A percentile compares a stretch with the other conserved stretches of the same genome.
Conservation (phyloP, 1,284 basidiomycete species). For the Pholiota adiposa region DNA sequence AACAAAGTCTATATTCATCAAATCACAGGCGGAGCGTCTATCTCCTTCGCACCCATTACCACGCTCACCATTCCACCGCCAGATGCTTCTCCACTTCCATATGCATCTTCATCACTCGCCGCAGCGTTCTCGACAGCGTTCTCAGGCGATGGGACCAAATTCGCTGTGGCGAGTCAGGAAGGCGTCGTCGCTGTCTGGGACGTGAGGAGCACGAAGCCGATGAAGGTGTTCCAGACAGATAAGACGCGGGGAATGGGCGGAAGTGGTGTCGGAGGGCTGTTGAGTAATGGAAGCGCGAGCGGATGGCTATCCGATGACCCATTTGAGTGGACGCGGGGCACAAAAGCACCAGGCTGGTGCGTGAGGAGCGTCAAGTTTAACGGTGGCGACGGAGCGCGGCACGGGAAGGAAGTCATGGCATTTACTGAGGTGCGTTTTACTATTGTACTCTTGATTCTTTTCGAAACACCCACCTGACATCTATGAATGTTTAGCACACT, state of each 20-base stretch:
- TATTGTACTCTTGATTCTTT: background rate
- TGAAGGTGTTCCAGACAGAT: slow-evolving; percentile 63
- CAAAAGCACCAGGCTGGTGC: slow-evolving; percentile 74
- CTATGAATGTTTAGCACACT: slow-evolving; percentile 59
- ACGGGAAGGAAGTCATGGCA: slow-evolving; percentile 68
- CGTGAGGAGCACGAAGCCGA: slow-evolving; percentile 69
- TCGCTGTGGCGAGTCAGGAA: slow-evolving; percentile 87
- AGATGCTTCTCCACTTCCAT: slow-evolving; percentile 30
- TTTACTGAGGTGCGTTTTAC: slow-evolving; percentile 76
- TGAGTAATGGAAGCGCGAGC: slow-evolving; percentile 47
- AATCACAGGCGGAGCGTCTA: slow-evolving; percentile 57
- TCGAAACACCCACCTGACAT: slow-evolving; percentile 1
- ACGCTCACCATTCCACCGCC: slow-evolving; percentile 62
- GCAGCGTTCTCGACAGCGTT: slow-evolving; percentile 88
- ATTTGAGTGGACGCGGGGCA: slow-evolving; percentile 65
- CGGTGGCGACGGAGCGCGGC: slow-evolving; percentile 43
- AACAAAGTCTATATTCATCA: slow-evolving; percentile 79
- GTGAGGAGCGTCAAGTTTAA: slow-evolving; percentile 81
- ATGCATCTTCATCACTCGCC: slow-evolving; percentile 46
- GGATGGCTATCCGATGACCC: slow-evolving; percentile 65
- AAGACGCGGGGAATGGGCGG: slow-evolving; percentile 34
- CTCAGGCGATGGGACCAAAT: slow-evolving; percentile 78
- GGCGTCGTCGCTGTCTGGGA: slow-evolving; percentile 84
- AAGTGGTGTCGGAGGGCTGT: slow-evolving; percentile 22
- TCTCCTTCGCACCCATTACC: slow-evolving; percentile 60